These are phyloP conservation scores for Hyaloscypha bicolor DNA, from an alignment of 495 filamentous ascomycete genomes.

Conservation along the genomic window DNA sequence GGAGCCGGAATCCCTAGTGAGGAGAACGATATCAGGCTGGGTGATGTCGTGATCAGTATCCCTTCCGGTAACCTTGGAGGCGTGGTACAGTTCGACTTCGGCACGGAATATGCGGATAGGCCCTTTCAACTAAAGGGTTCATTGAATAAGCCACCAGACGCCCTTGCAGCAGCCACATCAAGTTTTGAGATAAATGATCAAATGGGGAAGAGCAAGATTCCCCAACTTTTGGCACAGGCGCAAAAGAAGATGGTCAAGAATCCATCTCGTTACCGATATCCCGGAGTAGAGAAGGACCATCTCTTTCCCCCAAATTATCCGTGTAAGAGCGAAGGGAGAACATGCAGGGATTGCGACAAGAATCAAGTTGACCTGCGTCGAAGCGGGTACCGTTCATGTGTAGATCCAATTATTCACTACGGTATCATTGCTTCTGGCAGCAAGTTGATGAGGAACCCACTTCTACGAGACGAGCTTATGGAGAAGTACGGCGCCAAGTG, in stretches of 20 bases:
- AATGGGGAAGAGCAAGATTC: no score
- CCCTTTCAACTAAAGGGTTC: slow-evolving; percentile 38
- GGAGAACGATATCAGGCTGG: slow-evolving; percentile 46
- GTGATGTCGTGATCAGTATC: slow-evolving; percentile 48
- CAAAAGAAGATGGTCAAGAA: no score
- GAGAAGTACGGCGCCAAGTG: slow-evolving; percentile 31
- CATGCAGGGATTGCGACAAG: no score
- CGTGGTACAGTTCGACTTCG: slow-evolving; percentile 46
- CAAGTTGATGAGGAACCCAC: neutral
- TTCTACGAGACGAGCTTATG: neutral
- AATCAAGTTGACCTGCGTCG: no score
- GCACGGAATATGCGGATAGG: slow-evolving; percentile 36
- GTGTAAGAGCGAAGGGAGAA: no score
- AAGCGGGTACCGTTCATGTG: no score
- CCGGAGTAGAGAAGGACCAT: no score
- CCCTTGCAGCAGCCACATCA: no score
- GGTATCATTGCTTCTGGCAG: slow-evolving; percentile 11
- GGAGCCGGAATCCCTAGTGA: slow-evolving; percentile 42
- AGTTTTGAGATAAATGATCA: no score
- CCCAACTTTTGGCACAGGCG: no score
- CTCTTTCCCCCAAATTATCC: no score
- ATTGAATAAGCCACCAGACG: slow-evolving; percentile 41
- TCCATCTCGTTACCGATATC: no score
- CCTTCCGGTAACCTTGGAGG: slow-evolving; percentile 22
- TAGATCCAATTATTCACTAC: slow-evolving; percentile 3